These are phyloP conservation scores for Penicillium cosmopolitanum DNA, from an alignment of 495 filamentous ascomycete species.

Conservation along the genomic window DNA sequence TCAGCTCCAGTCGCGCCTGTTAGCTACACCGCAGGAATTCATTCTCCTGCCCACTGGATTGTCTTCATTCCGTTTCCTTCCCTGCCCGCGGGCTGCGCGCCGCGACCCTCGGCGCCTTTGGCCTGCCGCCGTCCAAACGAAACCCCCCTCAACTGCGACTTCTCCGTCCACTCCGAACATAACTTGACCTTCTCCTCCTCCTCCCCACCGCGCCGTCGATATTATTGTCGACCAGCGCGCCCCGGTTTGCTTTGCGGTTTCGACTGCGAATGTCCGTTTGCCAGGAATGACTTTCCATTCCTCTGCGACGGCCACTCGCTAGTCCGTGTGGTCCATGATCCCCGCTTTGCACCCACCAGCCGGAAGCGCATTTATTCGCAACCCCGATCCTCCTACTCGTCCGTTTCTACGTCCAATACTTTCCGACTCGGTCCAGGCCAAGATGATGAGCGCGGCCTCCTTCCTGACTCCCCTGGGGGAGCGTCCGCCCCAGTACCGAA, in stretches of 20 bases:
- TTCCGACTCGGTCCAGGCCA: slow-evolving; percentile 25
- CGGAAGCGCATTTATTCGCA: slow-evolving; percentile 43
- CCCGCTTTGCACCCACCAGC: slow-evolving; percentile 53
- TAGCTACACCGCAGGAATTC: slow-evolving; percentile 27
- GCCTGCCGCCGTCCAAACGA: slow-evolving; percentile 40
- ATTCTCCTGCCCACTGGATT: slow-evolving; percentile 31
- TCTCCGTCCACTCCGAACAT: slow-evolving; percentile 16
- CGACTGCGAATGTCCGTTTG: slow-evolving; percentile 35
- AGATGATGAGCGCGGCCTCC: slow-evolving; percentile 51
- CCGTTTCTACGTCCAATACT: slow-evolving; percentile 16
- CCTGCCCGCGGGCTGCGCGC: slow-evolving; percentile 39
- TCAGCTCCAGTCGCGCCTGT: slow-evolving; percentile 25
- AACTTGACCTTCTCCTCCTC: slow-evolving; percentile 28
- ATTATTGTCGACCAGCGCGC: slow-evolving; percentile 24
- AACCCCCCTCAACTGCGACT: slow-evolving; percentile 43
- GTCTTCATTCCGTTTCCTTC: slow-evolving; percentile 19
- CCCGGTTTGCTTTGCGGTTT: slow-evolving; percentile 27
- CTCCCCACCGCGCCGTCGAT: slow-evolving; percentile 23
- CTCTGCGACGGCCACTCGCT: slow-evolving; percentile 50
- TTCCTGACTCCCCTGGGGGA: slow-evolving; percentile 45
- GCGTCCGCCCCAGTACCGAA: slow-evolving; percentile 55
- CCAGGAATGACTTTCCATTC: slow-evolving; percentile 52
- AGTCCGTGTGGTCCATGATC: slow-evolving; percentile 52
- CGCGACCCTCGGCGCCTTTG: slow-evolving; percentile 42
- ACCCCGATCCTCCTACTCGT: slow-evolving; percentile 22